Percentiles rank a stretch among this genome's conserved stretches.
These are phyloP conservation scores for Alternaria sp. DNA, from an alignment of 2,329 filamentous ascomycete species.

Conservation along the genomic window DNA sequence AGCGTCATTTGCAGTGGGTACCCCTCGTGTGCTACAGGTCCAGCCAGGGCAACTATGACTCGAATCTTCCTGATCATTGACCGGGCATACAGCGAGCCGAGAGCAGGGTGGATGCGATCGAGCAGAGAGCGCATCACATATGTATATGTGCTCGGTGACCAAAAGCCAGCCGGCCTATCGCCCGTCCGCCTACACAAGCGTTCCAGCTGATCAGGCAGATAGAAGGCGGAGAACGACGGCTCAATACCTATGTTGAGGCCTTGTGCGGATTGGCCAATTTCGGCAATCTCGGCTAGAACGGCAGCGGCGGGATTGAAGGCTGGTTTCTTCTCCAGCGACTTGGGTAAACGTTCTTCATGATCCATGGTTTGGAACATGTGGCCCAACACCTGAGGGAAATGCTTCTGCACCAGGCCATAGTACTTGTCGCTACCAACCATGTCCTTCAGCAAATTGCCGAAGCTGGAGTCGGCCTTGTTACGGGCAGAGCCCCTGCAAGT, in stretches of 20 bases:
- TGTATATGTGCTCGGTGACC: conserved; percentile 76
- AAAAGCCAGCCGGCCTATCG: conserved; percentile 68
- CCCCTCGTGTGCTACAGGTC: conserved; percentile 71
- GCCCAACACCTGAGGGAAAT: conserved; percentile 79
- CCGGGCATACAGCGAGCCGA: conserved; percentile 87
- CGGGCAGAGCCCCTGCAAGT: conserved; percentile 55
- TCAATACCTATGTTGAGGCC: conserved; percentile 80
- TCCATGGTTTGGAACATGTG: conserved; percentile 74
- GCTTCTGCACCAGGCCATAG: conserved; percentile 65
- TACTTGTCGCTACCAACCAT: conserved; percentile 72
- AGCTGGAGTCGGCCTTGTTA: conserved; percentile 56
- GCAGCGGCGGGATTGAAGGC: conserved; percentile 65
- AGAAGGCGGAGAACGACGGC: conserved; percentile 81
- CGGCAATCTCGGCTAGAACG: conserved; percentile 72
- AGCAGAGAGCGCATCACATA: conserved; percentile 79
- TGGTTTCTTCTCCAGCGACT: conserved; percentile 64
- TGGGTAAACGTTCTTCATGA: conserved; percentile 39
- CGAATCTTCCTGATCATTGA: conserved; percentile 85
- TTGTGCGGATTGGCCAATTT: conserved; percentile 68
- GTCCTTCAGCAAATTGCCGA: conserved; percentile 71
- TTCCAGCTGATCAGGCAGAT: conserved; percentile 75
- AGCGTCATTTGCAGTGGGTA: conserved; percentile 93
- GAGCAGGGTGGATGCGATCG: conserved; percentile 78
- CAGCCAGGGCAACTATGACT: conserved; percentile 79
- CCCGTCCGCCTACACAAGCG: conserved; percentile 75